Conservation (phyloP, 768 basidiomycete genomes). For the Auricularia sp. region DNA sequence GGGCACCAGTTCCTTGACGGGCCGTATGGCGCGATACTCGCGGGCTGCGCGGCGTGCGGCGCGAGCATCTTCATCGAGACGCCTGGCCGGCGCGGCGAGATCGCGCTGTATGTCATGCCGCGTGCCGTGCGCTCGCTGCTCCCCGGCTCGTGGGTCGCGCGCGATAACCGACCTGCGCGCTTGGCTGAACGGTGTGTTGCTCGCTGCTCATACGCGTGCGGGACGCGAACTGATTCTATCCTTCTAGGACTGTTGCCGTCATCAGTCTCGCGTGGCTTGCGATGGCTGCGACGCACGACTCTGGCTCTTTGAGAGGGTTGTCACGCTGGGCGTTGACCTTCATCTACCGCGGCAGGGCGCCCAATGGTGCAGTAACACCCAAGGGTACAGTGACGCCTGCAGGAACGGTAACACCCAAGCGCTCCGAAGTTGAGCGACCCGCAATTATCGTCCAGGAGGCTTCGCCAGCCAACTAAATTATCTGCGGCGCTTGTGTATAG, state of each 20-base stretch:
- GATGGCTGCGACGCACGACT: constrained; percentile 50
- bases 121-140: constrained; percentile 54
- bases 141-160: constrained; percentile 43
- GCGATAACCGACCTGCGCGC: constrained; percentile 29
- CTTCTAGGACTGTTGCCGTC: constrained; percentile 14
- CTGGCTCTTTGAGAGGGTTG: constrained; percentile 58
- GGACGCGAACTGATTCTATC: background rate
- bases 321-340: constrained; percentile 64
- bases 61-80: constrained; percentile 73
- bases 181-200: constrained; percentile 45
- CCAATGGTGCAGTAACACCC: background rate
- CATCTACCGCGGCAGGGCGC: constrained; percentile 25
- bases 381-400: background rate
- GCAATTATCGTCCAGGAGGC: no score
- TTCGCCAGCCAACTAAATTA: no score
- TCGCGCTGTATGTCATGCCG: constrained; percentile 70
- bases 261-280: constrained; percentile 56
- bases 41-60: constrained; percentile 61
- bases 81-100: constrained; percentile 60
- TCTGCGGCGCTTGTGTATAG: no score
- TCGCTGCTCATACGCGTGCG: background rate
- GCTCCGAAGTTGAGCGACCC: no score
- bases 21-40: constrained; percentile 55
- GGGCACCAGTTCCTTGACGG: constrained; percentile 78
- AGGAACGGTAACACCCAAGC: no score